Evolutionary conservation across 73 alveolate genomes (phyloP).

Genomic region (Uronychia setigera): DNA sequence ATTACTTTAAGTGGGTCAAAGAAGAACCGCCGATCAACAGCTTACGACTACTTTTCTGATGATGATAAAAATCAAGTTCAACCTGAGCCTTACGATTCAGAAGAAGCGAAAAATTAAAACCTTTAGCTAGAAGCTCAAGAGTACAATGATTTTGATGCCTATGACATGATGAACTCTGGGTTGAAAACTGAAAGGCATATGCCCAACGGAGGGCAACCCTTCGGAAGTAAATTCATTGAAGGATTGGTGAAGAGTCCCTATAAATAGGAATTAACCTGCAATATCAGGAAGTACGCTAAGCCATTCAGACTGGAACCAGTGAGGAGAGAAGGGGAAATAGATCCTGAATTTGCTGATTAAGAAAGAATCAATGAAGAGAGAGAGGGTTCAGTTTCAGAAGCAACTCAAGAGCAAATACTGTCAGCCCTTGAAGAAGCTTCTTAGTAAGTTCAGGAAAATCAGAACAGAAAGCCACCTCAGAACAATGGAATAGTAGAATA

Average conservation of each 20-base stretch:
- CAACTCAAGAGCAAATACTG: background rate
- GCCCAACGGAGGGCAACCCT: background rate
- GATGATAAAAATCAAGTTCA: no score
- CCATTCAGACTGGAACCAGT: background rate
- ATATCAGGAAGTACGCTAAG: background rate
- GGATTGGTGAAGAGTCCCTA: background rate
- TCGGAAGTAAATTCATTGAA: background rate
- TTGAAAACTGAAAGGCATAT: background rate
- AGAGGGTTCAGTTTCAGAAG: background rate
- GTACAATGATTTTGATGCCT: background rate
- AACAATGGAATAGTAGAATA: no score
- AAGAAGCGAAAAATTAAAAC: no score
- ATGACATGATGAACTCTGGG: background rate
- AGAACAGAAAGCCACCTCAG: no score
- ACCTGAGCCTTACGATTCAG: no score
- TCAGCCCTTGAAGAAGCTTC: no score
- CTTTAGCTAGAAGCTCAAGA: no score
- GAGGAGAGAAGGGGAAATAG: background rate
- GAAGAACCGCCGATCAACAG: no score
- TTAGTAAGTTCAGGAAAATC: no score
- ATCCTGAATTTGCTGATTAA: background rate
- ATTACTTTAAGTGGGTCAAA: no score
- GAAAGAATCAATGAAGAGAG: background rate
- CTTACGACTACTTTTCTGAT: no score
- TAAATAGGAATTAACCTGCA: background rate